These are phyloP conservation scores for Vigna unguiculata DNA, from an alignment of 306 rosid genomes.

Conservation along the genomic window DNA sequence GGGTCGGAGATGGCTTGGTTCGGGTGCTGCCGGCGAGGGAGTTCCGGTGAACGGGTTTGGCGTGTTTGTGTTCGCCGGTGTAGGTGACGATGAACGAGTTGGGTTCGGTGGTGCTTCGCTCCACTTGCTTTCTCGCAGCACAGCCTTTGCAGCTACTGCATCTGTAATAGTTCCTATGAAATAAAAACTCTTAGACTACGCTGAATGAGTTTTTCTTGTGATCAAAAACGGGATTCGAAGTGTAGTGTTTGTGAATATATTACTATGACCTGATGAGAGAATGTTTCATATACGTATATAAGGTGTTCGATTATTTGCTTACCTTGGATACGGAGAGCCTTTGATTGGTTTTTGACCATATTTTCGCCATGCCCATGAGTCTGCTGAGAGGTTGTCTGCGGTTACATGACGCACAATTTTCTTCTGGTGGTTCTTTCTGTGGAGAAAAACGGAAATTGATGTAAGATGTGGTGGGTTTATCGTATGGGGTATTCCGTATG, in stretches of 20 bases:
- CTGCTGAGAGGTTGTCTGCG: slow-evolving; percentile 64
- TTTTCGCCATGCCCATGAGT: slow-evolving; percentile 90
- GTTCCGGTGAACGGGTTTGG: slow-evolving; percentile 73
- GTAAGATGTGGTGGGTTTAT: not conserved
- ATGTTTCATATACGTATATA: not conserved
- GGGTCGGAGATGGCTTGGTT: slow-evolving; percentile 39
- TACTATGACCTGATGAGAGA: not conserved
- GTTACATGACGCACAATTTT: slow-evolving; percentile 60
- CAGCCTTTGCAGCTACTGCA: slow-evolving; percentile 86
- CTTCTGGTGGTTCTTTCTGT: slow-evolving; percentile 66
- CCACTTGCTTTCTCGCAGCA: slow-evolving; percentile 77
- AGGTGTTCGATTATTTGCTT: not conserved
- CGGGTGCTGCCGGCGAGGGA: slow-evolving; percentile 72
- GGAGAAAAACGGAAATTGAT: not conserved
- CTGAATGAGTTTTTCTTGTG: not conserved
- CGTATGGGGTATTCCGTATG: not conserved
- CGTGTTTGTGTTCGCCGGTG: slow-evolving; percentile 79
- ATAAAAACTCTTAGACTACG: not conserved
- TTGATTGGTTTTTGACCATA: slow-evolving; percentile 86
- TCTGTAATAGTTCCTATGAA: slow-evolving; percentile 73
- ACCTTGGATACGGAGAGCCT: slow-evolving; percentile 89
- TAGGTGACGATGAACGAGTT: slow-evolving; percentile 61
- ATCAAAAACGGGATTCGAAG: not conserved
- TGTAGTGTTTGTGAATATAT: not conserved
- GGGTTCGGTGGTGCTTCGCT: slow-evolving; percentile 62